phyloP scores from a whole-genome alignment of 495 filamentous ascomycete genomes.

The Annulohypoxylon nitens region DNA sequence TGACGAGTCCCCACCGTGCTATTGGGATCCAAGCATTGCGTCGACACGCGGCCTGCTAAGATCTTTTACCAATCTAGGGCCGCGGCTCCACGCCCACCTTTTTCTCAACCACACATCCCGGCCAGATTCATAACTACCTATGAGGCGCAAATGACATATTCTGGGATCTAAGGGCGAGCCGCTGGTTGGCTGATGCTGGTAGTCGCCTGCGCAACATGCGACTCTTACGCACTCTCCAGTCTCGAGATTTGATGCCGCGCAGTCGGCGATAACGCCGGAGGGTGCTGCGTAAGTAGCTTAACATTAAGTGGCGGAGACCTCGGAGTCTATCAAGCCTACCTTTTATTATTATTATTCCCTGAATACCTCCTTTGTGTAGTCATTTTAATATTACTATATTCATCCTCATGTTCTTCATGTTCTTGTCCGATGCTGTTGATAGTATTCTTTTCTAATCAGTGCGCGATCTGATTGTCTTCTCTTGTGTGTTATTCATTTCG shows the following conservation, averaged over 20 bases:
- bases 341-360: slow-evolving; percentile 20
- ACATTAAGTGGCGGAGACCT: slow-evolving; percentile 10
- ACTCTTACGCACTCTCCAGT: slow-evolving; percentile 16
- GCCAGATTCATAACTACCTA: background rate
- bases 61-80: slow-evolving; percentile 31
- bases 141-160: background rate
- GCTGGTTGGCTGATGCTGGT: background rate
- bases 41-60: slow-evolving; percentile 40
- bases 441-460: background rate
- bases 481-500: slow-evolving; percentile 7
- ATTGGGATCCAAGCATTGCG: slow-evolving; percentile 26
- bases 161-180: background rate
- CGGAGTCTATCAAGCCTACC: slow-evolving; percentile 3
- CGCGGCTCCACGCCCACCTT: slow-evolving; percentile 30
- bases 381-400: slow-evolving; percentile 1
- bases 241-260: slow-evolving; percentile 13
- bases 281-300: slow-evolving; percentile 10
- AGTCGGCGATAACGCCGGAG: slow-evolving; percentile 20
- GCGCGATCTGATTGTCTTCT: slow-evolving; percentile 12
- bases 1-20: slow-evolving; percentile 18
- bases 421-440: background rate
- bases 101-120: slow-evolving; percentile 13
- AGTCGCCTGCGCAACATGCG: slow-evolving; percentile 9
- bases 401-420: background rate
- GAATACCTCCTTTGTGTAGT: background rate